These are phyloP conservation scores for Backusella mclennaniae DNA, from an alignment of 192 early-diverging fungal species.

Conservation along the genomic window DNA sequence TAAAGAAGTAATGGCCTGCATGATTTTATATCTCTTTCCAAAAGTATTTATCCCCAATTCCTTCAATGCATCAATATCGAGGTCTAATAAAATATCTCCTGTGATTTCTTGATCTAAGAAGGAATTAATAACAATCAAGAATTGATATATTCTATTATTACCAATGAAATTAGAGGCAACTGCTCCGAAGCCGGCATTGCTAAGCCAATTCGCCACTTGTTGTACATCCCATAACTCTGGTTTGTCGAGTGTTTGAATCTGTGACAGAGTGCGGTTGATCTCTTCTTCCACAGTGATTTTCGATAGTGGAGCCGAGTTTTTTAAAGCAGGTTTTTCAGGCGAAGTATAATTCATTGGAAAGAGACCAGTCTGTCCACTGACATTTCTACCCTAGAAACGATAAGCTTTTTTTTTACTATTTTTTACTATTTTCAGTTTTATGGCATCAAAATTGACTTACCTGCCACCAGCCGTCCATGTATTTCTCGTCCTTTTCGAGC, in stretches of 20 bases:
- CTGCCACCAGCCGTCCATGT: slow-evolving; percentile 79
- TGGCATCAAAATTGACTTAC: slow-evolving; percentile 33
- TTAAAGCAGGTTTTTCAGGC: slow-evolving; percentile 24
- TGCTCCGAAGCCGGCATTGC: slow-evolving; percentile 45
- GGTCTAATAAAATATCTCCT: slow-evolving; percentile 60
- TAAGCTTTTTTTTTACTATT: neutral
- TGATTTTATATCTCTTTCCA: slow-evolving; percentile 64
- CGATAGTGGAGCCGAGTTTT: neutral
- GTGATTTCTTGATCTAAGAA: slow-evolving; percentile 63
- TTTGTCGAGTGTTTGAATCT: slow-evolving; percentile 23
- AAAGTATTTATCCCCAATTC: slow-evolving; percentile 65
- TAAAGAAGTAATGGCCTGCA: slow-evolving; percentile 60
- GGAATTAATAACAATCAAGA: neutral
- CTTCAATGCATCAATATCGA: slow-evolving; percentile 61
- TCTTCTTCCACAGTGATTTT: neutral
- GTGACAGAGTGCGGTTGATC: slow-evolving; percentile 13
- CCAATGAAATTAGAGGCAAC: slow-evolving; percentile 50
- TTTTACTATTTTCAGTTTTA: neutral
- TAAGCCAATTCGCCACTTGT: slow-evolving; percentile 61
- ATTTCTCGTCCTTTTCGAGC: slow-evolving; percentile 70
- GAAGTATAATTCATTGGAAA: slow-evolving; percentile 72
- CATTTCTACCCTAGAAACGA: slow-evolving; percentile 56
- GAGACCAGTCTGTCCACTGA: slow-evolving; percentile 62
- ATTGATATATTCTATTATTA: slow-evolving; percentile 22
- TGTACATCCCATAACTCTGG: slow-evolving; percentile 54